Conservation (phyloP, 192 early-diverging fungal genomes). For the Coemansia sp. region DNA sequence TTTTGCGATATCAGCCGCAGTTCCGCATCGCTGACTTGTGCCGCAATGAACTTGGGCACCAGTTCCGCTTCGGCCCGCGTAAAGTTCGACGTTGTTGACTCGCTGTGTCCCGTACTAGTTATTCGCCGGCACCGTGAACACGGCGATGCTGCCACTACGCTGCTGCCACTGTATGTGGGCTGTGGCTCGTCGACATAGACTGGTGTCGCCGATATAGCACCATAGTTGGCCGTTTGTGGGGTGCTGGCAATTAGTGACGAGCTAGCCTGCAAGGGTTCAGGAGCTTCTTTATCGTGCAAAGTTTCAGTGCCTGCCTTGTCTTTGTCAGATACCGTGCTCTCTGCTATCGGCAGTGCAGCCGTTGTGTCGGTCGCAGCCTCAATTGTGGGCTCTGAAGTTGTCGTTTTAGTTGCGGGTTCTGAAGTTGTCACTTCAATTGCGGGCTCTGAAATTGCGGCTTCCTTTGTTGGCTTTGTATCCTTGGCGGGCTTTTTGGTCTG, state of each 20-base stretch:
- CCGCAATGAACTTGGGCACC: conserved; percentile 47
- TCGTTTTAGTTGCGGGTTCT: not conserved
- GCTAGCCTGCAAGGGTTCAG: not conserved
- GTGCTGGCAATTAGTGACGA: not conserved
- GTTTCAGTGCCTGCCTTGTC: too few species aligned
- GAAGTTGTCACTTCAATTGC: not conserved
- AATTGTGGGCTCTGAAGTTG: too few species aligned
- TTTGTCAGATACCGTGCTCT: too few species aligned
- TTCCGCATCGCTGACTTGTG: conserved; percentile 42
- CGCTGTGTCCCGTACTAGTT: conserved; percentile 6
- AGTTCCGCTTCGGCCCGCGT: conserved; percentile 44
- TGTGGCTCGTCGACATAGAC: not conserved
- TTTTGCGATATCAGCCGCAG: conserved; percentile 29
- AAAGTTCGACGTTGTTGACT: conserved; percentile 29
- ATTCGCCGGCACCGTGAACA: conserved; percentile 22
- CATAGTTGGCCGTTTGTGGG: conserved; percentile 10
- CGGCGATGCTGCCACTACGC: conserved; percentile 7
- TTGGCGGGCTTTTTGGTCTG: not conserved
- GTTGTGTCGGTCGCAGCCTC: not conserved
- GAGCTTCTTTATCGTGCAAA: too few species aligned
- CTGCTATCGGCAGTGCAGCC: too few species aligned
- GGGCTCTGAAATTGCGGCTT: not conserved
- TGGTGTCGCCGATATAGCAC: conserved; percentile 11
- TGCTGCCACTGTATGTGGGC: not conserved
- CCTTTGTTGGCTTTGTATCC: not conserved